A percentile compares a stretch with the other conserved stretches of the same genome.
Conservation (phyloP, 2,329 filamentous ascomycete genomes). For the Scedosporium dehoogii region DNA sequence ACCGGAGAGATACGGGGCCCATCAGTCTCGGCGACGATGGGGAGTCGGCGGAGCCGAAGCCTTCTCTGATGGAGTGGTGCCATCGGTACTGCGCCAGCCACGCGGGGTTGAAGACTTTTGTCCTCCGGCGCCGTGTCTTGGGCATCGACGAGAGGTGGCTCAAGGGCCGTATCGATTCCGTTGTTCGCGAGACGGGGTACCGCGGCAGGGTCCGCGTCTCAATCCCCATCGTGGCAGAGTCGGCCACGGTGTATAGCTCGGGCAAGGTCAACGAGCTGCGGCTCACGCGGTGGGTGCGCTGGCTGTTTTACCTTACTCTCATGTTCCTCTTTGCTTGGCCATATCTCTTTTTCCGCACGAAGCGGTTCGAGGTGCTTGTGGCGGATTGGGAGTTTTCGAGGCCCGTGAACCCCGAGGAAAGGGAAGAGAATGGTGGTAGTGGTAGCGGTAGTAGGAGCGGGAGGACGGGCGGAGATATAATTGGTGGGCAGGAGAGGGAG, state of each 20-base stretch:
- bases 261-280: conserved; percentile 56
- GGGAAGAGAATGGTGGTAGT: background rate
- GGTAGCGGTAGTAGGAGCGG: background rate
- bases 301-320: conserved; percentile 57
- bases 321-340: conserved; percentile 65
- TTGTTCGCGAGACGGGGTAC: conserved; percentile 58
- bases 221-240: conserved; percentile 48
- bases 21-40: conserved; percentile 22
- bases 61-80: conserved; percentile 47
- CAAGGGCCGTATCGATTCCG: conserved; percentile 36
- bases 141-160: conserved; percentile 52
- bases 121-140: conserved; percentile 38
- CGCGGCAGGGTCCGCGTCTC: conserved; percentile 47
- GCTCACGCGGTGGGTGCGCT: conserved; percentile 50
- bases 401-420: conserved; percentile 18
- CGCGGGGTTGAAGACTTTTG: conserved; percentile 46
- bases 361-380: conserved; percentile 53
- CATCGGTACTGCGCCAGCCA: conserved; percentile 53
- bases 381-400: conserved; percentile 50
- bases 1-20: conserved; percentile 11
- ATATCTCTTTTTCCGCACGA: conserved; percentile 56
- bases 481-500: conserved; percentile 18
- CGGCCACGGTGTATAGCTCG: conserved; percentile 54
- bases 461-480: conserved; percentile 14
- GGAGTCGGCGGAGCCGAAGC: conserved; percentile 25